These are phyloP conservation scores for Pneumocystis jirovecii DNA, from an alignment of 1,139 yeast species.

Conservation along the genomic window DNA sequence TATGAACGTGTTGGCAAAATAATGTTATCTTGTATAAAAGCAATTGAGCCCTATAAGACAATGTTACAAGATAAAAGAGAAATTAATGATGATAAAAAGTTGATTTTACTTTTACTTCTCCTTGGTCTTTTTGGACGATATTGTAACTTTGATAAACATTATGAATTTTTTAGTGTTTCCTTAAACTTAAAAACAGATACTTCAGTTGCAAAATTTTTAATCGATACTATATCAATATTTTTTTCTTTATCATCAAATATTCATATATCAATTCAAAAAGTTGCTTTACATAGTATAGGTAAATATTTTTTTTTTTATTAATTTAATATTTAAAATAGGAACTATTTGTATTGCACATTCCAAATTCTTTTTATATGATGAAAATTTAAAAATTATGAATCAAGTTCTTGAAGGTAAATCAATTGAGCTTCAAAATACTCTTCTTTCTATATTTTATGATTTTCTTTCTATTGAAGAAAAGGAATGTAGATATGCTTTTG, in stretches of 20 bases:
- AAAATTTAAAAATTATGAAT: constrained; percentile 41
- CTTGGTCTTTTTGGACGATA: constrained; percentile 57
- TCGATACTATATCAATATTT: constrained; percentile 42
- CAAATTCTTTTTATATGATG: constrained; percentile 41
- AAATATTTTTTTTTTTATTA: background rate
- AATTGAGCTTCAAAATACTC: constrained; percentile 32
- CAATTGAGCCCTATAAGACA: background rate
- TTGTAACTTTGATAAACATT: constrained; percentile 41
- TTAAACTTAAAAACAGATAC: constrained; percentile 35
- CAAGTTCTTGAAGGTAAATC: constrained; percentile 23
- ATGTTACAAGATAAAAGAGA: constrained; percentile 8
- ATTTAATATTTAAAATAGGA: constrained; percentile 19
- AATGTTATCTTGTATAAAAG: constrained; percentile 35
- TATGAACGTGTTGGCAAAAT: constrained; percentile 42
- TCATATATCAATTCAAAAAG: constrained; percentile 28
- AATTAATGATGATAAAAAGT: constrained; percentile 32
- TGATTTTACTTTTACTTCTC: constrained; percentile 44
- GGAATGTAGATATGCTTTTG: constrained; percentile 32
- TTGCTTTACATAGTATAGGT: constrained; percentile 40
- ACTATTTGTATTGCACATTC: constrained; percentile 48
- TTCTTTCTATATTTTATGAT: constrained; percentile 40
- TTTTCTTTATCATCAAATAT: constrained; percentile 25
- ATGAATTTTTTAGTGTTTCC: constrained; percentile 28
- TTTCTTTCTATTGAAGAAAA: constrained; percentile 31
- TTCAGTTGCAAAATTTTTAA: constrained; percentile 39